Conservation (phyloP, 345 rosid genomes). For the Brassica nigra region DNA sequence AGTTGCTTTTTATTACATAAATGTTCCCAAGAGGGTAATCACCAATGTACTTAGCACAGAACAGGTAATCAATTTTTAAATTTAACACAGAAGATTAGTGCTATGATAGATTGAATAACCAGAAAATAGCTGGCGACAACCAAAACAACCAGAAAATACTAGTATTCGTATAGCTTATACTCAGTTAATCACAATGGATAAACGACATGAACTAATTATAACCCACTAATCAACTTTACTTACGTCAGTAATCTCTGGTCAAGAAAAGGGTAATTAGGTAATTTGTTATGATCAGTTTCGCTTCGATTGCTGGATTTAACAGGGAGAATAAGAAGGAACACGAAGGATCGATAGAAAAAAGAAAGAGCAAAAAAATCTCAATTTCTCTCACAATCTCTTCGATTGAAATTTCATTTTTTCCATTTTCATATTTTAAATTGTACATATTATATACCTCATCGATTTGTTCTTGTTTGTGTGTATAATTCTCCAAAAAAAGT, state of each 20-base stretch:
- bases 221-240: background rate
- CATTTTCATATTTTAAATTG: background rate
- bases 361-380: background rate
- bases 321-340: slow-evolving; percentile 6
- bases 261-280: slow-evolving; percentile 33
- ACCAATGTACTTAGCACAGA: background rate
- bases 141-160: background rate
- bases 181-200: background rate
- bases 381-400: slow-evolving; percentile 9
- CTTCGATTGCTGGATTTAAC: slow-evolving; percentile 15
- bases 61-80: background rate
- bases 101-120: background rate
- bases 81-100: background rate
- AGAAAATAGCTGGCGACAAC: background rate
- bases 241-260: slow-evolving; percentile 2
- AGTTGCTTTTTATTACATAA: background rate
- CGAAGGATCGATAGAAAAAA: background rate
- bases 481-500: background rate
- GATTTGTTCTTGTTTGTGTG: slow-evolving; percentile 12
- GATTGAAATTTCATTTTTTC: background rate
- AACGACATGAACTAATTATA: slow-evolving; percentile 1
- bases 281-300: background rate
- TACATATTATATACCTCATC: background rate
- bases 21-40: background rate
- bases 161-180: background rate